A percentile compares a stretch with the other conserved stretches of the same genome.
phyloP scores from a whole-genome alignment of 2,329 filamentous ascomycete species.

The Cercospora sp. region DNA sequence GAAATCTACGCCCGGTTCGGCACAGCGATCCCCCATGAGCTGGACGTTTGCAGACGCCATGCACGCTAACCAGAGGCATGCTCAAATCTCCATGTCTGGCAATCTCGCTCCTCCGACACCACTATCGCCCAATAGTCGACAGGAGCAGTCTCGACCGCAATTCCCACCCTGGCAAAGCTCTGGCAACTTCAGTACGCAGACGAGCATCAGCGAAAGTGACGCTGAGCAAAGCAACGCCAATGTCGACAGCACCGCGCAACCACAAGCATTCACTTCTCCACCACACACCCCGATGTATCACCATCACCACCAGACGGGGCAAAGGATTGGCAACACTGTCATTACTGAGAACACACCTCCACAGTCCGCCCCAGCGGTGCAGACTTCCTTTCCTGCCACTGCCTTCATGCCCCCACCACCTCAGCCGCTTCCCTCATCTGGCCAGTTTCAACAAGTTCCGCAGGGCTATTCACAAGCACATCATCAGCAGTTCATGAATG shows the following conservation, averaged over 20 bases:
- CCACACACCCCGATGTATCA: constrained; percentile 47
- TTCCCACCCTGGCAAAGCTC: constrained; percentile 46
- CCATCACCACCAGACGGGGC: constrained; percentile 22
- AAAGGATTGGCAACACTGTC: constrained; percentile 36
- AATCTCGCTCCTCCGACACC: constrained; percentile 53
- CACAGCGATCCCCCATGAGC: constrained; percentile 52
- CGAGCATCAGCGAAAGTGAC: constrained; percentile 44
- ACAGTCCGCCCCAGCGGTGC: constrained; percentile 53
- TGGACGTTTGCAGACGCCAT: constrained; percentile 51
- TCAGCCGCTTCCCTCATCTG: constrained; percentile 10
- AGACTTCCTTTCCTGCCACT: constrained; percentile 47
- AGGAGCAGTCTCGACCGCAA: constrained; percentile 31
- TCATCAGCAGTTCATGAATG: constrained; percentile 35
- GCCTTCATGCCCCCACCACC: constrained; percentile 38
- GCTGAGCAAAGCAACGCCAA: constrained; percentile 34
- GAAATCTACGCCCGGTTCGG: constrained; percentile 47
- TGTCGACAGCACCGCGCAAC: constrained; percentile 25
- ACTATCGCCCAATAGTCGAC: constrained; percentile 44
- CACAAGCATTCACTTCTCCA: constrained; percentile 46
- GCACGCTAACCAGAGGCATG: constrained; percentile 44
- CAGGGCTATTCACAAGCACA: constrained; percentile 18
- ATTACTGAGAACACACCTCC: constrained; percentile 51
- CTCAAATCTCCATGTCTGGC: constrained; percentile 35
- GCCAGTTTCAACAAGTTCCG: constrained; percentile 7
- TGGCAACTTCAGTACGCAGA: constrained; percentile 40